Evolutionary conservation across 768 basidiomycete species (phyloP), one percentile per base, ranked within the genome.

Genomic region (Amanita inopinata): DNA sequence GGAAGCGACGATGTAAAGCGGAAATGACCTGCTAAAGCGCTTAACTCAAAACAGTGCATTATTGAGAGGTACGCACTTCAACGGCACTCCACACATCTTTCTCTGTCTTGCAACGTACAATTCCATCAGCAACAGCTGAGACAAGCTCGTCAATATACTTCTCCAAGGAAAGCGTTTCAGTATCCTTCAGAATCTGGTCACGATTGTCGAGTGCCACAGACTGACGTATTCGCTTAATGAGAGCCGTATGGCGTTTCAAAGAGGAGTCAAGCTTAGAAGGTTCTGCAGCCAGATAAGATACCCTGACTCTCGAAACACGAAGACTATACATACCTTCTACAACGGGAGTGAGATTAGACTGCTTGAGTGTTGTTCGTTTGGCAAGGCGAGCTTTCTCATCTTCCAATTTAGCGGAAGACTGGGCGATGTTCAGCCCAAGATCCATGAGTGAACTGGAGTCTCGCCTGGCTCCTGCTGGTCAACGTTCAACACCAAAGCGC

Each of bases 101-200:
- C 60, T 96, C 94, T 0, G 85, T 87, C 66, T 91, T 96, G 61
- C 92, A 94, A 49, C 84, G 76, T 6, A 62, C 62, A 30, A 92
- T 67, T 3, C 96, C 96, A 56, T 99, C 96, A 2, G 88, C 65
- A 1, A 83, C 70, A 5, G 92, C 93, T 8, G 79, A 78, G 1
- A 84, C 87, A 48, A 97, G 83, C 63, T 99, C 96, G 55, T 96
- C 93, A 36, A 93, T 71, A 58, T 99, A 98, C 62, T 96, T 98
- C 65, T 91, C 91, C 44, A 99, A 69, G 2, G 89, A 81, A 42
- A 99, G 71, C 0, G 83, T 73, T 48, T 92, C 83, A 49, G 96
- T 80, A 54, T 99, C 96, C 61, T 92, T 97, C 51, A 96, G 64
- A 46, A 94, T 80, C 53, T 88, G 82, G 52, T 92, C 89, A 35